phyloP scores from a whole-genome alignment of 139 green algal genomes.

The Monoraphidium neglectum region DNA sequence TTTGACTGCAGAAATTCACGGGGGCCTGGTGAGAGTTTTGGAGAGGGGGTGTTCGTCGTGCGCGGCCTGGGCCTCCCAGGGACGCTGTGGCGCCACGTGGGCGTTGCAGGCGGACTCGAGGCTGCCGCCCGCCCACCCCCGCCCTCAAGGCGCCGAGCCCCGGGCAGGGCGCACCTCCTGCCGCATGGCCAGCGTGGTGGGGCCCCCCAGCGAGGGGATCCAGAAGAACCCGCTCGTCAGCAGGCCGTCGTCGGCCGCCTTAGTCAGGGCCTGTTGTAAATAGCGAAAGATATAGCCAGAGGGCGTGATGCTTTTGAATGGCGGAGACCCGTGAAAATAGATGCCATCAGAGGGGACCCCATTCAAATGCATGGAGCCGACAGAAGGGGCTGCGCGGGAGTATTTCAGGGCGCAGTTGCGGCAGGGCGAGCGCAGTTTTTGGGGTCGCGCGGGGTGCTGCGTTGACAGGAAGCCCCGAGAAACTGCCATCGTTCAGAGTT shows the following conservation, averaged over 20 bases:
- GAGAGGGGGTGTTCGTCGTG: no score
- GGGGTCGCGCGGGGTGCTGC: not conserved
- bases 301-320: no score
- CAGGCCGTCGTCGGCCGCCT: conserved; percentile 88
- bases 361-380: not conserved
- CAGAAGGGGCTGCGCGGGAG: not conserved
- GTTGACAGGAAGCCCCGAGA: not conserved
- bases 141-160: no score
- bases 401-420: not conserved
- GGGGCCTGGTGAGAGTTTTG: no score
- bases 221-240: conserved; percentile 93
- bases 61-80: no score
- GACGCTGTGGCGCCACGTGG: no score
- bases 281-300: no score
- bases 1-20: no score
- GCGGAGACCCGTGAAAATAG: no score
- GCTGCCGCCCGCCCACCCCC: no score
- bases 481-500: not conserved
- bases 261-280: conserved; percentile 79
- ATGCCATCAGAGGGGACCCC: not conserved
- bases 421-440: not conserved
- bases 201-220: conserved; percentile 90
- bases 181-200: conserved; percentile 50
- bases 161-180: conserved; percentile 9
- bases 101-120: no score